A percentile compares a stretch with the other conserved stretches of the same genome.
Conservation (phyloP, 2,329 filamentous ascomycete genomes). For the Gnomoniopsis smithogilvyi region DNA sequence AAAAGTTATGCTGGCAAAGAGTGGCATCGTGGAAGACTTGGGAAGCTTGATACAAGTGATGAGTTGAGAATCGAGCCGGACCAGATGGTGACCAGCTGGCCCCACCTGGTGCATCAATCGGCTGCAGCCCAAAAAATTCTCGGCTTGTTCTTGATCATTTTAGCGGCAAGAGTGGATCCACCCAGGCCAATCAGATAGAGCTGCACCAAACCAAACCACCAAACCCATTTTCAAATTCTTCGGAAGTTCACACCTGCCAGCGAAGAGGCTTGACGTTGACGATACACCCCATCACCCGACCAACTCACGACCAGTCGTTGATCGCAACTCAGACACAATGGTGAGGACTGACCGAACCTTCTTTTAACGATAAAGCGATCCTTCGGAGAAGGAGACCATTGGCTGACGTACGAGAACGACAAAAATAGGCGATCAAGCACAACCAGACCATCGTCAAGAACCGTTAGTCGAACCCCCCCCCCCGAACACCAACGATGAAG, state of each 20-base stretch:
- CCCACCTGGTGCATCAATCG: not conserved
- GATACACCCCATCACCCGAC: conserved; percentile 1
- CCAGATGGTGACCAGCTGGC: not conserved
- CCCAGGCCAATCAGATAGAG: conserved; percentile 6
- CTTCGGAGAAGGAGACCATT: conserved; percentile 21
- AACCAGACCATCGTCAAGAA: conserved; percentile 98
- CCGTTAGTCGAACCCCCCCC: conserved; percentile 57
- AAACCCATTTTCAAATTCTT: conserved; percentile 18
- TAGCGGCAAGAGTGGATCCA: conserved; percentile 1
- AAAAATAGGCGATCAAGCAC: conserved; percentile 92
- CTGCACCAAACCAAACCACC: conserved; percentile 12
- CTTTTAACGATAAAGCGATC: not conserved
- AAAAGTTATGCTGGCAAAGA: too few species aligned
- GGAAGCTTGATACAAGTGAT: too few species aligned
- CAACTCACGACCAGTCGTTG: conserved; percentile 32
- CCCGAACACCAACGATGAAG: conserved; percentile 24
- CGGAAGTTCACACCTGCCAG: conserved; percentile 6
- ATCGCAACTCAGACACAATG: conserved; percentile 54
- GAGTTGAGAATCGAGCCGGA: too few species aligned
- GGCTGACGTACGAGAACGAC: conserved; percentile 28
- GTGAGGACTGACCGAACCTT: conserved; percentile 31
- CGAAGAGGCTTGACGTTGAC: conserved; percentile 8
- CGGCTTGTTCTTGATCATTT: not conserved
- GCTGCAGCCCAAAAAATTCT: not conserved
- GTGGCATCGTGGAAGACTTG: too few species aligned